Percentiles rank a stretch among this genome's conserved stretches.
Evolutionary conservation across 805 yeast species (phyloP).

Genomic region (Candida chauliodis): DNA sequence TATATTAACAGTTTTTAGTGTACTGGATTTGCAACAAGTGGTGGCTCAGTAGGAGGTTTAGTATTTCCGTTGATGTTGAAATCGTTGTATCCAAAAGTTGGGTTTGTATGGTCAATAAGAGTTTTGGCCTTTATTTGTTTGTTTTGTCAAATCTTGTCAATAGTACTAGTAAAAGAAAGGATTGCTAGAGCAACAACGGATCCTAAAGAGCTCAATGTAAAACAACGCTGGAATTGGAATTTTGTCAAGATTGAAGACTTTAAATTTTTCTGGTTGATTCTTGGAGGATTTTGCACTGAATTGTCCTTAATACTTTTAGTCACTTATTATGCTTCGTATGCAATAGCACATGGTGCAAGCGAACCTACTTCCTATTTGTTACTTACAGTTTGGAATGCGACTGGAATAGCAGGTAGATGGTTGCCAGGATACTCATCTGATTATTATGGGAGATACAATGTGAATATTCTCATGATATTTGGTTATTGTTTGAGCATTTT

Average conservation of each 20-base stretch:
- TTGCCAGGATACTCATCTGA: slow-evolving; percentile 29
- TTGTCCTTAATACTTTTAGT: slow-evolving; percentile 24
- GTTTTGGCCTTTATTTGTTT: slow-evolving; percentile 36
- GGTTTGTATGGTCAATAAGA: slow-evolving; percentile 59
- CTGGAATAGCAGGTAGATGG: slow-evolving; percentile 30
- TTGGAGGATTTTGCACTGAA: slow-evolving; percentile 31
- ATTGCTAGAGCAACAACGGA: slow-evolving; percentile 9
- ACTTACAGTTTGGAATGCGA: slow-evolving; percentile 27
- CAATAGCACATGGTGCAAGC: slow-evolving; percentile 27
- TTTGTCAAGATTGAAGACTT: slow-evolving; percentile 13
- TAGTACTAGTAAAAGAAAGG: slow-evolving; percentile 26
- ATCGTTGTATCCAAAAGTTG: slow-evolving; percentile 41
- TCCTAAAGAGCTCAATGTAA: background rate
- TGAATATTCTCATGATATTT: slow-evolving; percentile 29
- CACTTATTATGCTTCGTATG: slow-evolving; percentile 33
- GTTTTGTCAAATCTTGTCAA: slow-evolving; percentile 22
- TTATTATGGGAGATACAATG: slow-evolving; percentile 25
- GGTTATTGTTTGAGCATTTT: slow-evolving; percentile 23
- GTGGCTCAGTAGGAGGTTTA: slow-evolving; percentile 67
- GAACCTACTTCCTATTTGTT: slow-evolving; percentile 26
- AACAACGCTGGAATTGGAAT: slow-evolving; percentile 6
- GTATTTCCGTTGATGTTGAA: slow-evolving; percentile 54
- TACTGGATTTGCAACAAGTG: slow-evolving; percentile 60
- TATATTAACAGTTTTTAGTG: slow-evolving; percentile 15
- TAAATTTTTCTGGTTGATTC: slow-evolving; percentile 22